Evolutionary conservation across 2,329 filamentous ascomycete species (phyloP), one percentile per base, ranked within the genome.

Genomic region (Knufia petricola): DNA sequence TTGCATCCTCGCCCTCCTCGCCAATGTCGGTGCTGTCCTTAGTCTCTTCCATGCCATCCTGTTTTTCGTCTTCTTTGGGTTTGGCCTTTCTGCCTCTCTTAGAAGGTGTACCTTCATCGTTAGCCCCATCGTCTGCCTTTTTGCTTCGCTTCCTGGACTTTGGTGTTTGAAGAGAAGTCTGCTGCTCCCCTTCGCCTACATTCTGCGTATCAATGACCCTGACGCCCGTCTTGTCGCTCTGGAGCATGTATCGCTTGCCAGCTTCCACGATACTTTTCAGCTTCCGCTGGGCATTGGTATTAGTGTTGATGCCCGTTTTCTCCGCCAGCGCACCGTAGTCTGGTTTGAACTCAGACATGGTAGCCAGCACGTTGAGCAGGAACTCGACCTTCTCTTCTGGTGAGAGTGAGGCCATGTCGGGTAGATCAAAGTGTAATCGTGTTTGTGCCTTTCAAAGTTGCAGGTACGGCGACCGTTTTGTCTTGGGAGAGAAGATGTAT

Each of bases 301-400:
- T 20, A 3, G 44, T 47, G 32, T 47, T 39, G 21, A 39, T 47
- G 24, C 32, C 44, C 2, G 36, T 17, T 17, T 20, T 38, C 12
- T 2, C 10, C 4, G 44, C 44, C 8, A 47, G 20, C 3, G n/a
- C 23, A n/a, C 32, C 20, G 31, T 39, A 47, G 32, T 47, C 36
- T 10, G 44, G 44, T 20, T 39, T 47, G 44, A 47, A 47, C 30
- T 47, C 44, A 8, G 19, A 10, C 7, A 20, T 20, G 10, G 23
- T 39, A 10, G 44, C 32, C 9, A 47, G 24, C 21, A 47, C 17
- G 3, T 30, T 20, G 26, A 47, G 32, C 2, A 47, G 34, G 24
- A 47, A 47, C 15, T 47, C 44, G 34, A 39, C 13, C 21, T 47
- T 38, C 15, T 47, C 44, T 20, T 47, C 44, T n/a, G 23, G 13